A percentile compares a stretch with the other conserved stretches of the same genome.
These are phyloP conservation scores for Lenwebbia sp. DNA, from an alignment of 345 rosid genomes.

Conservation along the genomic window DNA sequence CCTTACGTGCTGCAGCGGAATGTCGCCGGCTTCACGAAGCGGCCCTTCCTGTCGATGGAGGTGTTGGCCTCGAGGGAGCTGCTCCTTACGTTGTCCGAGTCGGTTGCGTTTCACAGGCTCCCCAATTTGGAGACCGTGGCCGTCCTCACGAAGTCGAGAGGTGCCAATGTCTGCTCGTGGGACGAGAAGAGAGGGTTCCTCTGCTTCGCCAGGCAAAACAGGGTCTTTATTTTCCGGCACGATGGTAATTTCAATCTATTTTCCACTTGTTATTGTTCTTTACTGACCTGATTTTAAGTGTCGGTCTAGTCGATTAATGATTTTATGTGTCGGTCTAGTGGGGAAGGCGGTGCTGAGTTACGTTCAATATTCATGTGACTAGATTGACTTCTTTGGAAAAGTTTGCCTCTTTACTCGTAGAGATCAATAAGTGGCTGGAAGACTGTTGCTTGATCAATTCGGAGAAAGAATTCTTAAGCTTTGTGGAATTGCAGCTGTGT, in stretches of 20 bases:
- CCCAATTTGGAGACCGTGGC: constrained; percentile 81
- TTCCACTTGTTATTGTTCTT: not conserved
- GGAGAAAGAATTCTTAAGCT: not conserved
- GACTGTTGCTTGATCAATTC: not conserved
- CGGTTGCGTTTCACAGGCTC: constrained; percentile 78
- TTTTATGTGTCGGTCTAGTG: not conserved
- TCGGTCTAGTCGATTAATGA: not conserved
- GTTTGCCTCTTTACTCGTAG: not conserved
- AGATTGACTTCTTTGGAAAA: not conserved
- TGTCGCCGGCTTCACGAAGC: constrained; percentile 62
- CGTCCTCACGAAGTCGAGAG: constrained; percentile 83
- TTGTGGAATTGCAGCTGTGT: not conserved
- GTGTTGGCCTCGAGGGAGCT: constrained; percentile 61
- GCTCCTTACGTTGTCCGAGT: constrained; percentile 86
- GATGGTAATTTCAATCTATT: constrained; percentile 41
- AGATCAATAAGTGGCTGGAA: not conserved
- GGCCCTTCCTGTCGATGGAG: constrained; percentile 57
- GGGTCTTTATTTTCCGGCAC: constrained; percentile 78
- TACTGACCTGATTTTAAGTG: not conserved
- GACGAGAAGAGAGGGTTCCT: constrained; percentile 85
- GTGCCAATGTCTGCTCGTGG: constrained; percentile 87
- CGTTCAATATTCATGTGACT: not conserved
- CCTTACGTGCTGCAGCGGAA: constrained; percentile 47
- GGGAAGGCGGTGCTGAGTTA: not conserved
- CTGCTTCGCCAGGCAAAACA: constrained; percentile 91